Evolutionary conservation across 1,139 yeast genomes (phyloP), one percentile per base, ranked within the genome.

Genomic region (Blastobotrys proliferans): DNA sequence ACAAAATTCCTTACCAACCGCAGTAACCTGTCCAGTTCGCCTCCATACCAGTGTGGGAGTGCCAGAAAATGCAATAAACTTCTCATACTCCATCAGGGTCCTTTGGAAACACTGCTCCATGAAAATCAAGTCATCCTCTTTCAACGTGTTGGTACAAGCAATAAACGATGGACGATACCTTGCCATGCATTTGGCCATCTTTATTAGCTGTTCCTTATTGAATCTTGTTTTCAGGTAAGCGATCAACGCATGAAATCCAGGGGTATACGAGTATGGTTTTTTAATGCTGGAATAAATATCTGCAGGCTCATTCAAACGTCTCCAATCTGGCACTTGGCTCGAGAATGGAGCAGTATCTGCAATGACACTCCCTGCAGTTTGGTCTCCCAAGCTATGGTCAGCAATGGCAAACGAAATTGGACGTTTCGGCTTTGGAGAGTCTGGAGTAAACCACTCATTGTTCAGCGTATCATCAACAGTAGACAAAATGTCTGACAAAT

Each of bases 31-130:
- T 8, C 97, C 96, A 1, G 96, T 88, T 45, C 97, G 72, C 51
- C 98, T 71, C 97, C 97, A 92, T 4, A 88, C 92, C 21, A 90
- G 77, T 0, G 97, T 88, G 0, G 97, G 97, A 0, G 97, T 90
- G 0, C 97, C 97, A 35, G 90, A 81, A 19, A 83, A 79, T 16
- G 80, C 72, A 32, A 92, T 83, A 60, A 85, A 85, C 60, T 81
- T 84, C 52, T 87, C 94, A 61, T 88, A 92, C 49, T 94, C 95
- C 37, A 90, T 67, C 38, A 92, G 66, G 0, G 97, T 88, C 38
- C 98, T 68, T 62, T 92, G 97, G 66, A 90, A 90, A 55, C 96
- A 86, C 65, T 90, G 94, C 58, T 92, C 98, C 86, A 92, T 88
- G 57, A 92, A 92, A 5, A 90, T 84, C 58, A 90, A 70, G 61